Percentiles rank a stretch among this genome's conserved stretches.
phyloP scores from a whole-genome alignment of 345 rosid species.

The Cochlearia excelsa region DNA sequence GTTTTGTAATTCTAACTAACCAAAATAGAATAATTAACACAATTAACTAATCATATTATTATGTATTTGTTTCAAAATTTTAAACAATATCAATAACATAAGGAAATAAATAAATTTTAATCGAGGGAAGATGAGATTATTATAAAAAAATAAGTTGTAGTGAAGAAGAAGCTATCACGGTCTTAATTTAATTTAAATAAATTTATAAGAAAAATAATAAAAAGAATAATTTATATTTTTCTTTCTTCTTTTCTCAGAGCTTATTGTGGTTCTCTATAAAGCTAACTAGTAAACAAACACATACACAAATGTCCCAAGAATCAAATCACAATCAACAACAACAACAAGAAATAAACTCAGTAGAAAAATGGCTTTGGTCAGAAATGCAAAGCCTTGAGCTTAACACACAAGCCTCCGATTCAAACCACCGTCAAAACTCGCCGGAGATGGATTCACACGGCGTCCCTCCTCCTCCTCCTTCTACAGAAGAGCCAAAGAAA shows the following conservation, averaged over 20 bases:
- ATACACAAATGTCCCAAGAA: constrained; percentile 68
- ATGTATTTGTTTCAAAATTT: no score
- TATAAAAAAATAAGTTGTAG: constrained; percentile 26
- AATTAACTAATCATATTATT: no score
- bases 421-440: constrained; percentile 18
- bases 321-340: constrained; percentile 37
- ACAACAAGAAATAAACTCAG: constrained; percentile 56
- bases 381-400: constrained; percentile 99
- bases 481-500: constrained; percentile 38
- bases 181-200: background rate
- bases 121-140: constrained; percentile 22
- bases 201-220: background rate
- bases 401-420: constrained; percentile 41
- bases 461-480: constrained; percentile 26
- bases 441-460: constrained; percentile 51
- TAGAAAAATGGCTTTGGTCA: constrained; percentile 94
- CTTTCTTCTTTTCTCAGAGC: constrained; percentile 8
- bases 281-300: constrained; percentile 35
- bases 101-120: background rate
- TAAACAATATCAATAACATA: background rate
- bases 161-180: constrained; percentile 30
- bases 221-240: background rate
- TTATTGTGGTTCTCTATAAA: constrained; percentile 43
- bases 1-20: no score
- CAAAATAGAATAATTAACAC: no score